phyloP scores from a whole-genome alignment of 331 rosid genomes.

The Arachis monticola region DNA sequence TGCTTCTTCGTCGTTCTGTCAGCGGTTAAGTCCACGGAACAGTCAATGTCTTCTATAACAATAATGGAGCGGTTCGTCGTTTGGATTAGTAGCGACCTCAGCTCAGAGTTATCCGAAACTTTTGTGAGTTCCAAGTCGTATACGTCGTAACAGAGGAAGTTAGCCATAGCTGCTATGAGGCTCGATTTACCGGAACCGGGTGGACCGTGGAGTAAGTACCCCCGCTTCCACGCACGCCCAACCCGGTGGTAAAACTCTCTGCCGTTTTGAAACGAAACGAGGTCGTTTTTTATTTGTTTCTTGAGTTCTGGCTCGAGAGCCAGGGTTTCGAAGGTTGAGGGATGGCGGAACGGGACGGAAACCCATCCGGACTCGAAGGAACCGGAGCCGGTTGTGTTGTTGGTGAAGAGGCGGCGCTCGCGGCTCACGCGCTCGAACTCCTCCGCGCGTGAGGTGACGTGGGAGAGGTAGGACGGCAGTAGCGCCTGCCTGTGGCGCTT shows the following conservation, averaged over 20 bases:
- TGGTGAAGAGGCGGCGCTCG: conserved; percentile 78
- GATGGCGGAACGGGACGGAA: conserved; percentile 89
- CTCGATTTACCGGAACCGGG: conserved; percentile 95
- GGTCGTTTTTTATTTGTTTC: conserved; percentile 64
- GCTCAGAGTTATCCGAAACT: conserved; percentile 82
- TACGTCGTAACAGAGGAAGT: conserved; percentile 84
- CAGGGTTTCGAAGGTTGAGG: conserved; percentile 80
- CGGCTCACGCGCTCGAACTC: conserved; percentile 80
- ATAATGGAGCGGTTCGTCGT: conserved; percentile 87
- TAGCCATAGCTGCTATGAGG: conserved; percentile 88
- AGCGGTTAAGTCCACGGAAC: conserved; percentile 79
- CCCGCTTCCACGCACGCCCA: conserved; percentile 93
- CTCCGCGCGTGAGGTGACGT: conserved; percentile 69
- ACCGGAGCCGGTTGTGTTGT: conserved; percentile 67
- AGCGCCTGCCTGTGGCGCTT: conserved; percentile 73
- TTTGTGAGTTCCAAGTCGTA: conserved; percentile 85
- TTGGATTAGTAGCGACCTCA: conserved; percentile 73
- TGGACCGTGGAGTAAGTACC: conserved; percentile 79
- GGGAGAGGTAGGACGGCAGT: conserved; percentile 65
- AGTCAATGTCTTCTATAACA: conserved; percentile 86
- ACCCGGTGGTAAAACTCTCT: conserved; percentile 75
- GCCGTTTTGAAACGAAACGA: conserved; percentile 67
- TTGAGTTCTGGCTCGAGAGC: conserved; percentile 73
- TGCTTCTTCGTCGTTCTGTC: conserved; percentile 55
- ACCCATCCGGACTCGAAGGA: conserved; percentile 88